Evolutionary conservation across 257 asterid genomes (phyloP).

Genomic region (Henckelia pumila): DNA sequence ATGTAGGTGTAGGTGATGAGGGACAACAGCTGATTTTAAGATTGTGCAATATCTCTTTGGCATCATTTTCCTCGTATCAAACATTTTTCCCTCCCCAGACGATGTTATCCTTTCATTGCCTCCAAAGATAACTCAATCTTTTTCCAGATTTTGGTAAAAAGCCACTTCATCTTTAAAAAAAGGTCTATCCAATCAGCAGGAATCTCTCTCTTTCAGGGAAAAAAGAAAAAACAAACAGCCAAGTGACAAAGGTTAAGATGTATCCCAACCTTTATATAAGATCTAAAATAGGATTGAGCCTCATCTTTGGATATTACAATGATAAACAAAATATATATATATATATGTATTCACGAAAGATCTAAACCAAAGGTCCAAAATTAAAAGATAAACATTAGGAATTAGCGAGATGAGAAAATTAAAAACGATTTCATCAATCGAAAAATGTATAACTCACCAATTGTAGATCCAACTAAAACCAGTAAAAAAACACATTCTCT

Average conservation of each 20-base stretch:
- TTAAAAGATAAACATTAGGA: not conserved
- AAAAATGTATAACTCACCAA: not conserved
- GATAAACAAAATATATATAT: too few relatives aligned
- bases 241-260: not conserved
- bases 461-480: not conserved
- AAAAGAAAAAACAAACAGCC: not conserved
- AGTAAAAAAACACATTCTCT: not conserved
- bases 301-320: not conserved
- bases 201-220: not conserved
- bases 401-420: not conserved
- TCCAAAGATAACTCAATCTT: not conserved
- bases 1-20: not conserved
- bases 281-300: too few relatives aligned
- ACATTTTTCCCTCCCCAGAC: not conserved
- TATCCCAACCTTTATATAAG: too few relatives aligned
- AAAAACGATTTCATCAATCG: not conserved
- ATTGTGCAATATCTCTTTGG: not conserved
- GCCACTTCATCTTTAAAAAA: not conserved
- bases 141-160: not conserved
- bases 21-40: not conserved
- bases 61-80: conserved; percentile 22
- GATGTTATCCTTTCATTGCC: not conserved
- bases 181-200: too few relatives aligned
- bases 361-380: not conserved
- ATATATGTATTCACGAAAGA: not conserved